A percentile compares a stretch with the other conserved stretches of the same genome.
phyloP scores from a whole-genome alignment of 2,329 filamentous ascomycete species.

The Eurotiales sp. region DNA sequence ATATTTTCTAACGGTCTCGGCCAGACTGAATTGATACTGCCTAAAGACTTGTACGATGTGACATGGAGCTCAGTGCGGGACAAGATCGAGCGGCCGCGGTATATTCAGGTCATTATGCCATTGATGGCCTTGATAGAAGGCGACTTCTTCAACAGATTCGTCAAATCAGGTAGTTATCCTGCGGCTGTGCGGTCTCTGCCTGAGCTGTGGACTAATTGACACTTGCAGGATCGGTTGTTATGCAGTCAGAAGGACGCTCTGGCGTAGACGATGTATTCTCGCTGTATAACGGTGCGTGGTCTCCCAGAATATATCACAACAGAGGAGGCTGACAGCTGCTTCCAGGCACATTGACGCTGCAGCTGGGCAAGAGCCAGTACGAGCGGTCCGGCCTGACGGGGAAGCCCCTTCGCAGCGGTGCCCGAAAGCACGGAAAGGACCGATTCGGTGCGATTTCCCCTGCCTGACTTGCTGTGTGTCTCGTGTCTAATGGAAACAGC shows the following conservation, averaged over 20 bases:
- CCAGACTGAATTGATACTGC: slow-evolving; percentile 64
- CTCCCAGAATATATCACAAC: no score
- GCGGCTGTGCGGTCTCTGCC: background rate
- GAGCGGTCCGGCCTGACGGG: slow-evolving; percentile 79
- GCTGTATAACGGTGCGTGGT: slow-evolving; percentile 61
- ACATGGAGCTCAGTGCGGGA: slow-evolving; percentile 52
- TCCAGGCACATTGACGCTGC: slow-evolving; percentile 67
- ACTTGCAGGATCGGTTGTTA: slow-evolving; percentile 65
- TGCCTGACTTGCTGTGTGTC: background rate
- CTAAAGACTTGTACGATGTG: slow-evolving; percentile 56
- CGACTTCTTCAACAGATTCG: slow-evolving; percentile 77
- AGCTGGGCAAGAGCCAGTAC: slow-evolving; percentile 76
- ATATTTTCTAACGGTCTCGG: background rate
- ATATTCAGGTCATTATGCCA: slow-evolving; percentile 68
- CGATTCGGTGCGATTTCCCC: slow-evolving; percentile 59
- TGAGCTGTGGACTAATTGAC: background rate
- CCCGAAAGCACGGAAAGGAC: slow-evolving; percentile 62
- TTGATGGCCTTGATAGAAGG: slow-evolving; percentile 68
- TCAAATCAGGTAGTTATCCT: slow-evolving; percentile 64
- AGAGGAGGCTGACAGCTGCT: background rate
- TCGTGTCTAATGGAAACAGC: slow-evolving; percentile 47
- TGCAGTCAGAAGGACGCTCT: slow-evolving; percentile 75
- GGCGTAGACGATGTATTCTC: slow-evolving; percentile 70
- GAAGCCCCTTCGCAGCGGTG: slow-evolving; percentile 56
- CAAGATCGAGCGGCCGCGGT: slow-evolving; percentile 44